These are phyloP conservation scores for Penicillium cataractarum DNA, from an alignment of 495 filamentous ascomycete genomes.

Conservation along the genomic window DNA sequence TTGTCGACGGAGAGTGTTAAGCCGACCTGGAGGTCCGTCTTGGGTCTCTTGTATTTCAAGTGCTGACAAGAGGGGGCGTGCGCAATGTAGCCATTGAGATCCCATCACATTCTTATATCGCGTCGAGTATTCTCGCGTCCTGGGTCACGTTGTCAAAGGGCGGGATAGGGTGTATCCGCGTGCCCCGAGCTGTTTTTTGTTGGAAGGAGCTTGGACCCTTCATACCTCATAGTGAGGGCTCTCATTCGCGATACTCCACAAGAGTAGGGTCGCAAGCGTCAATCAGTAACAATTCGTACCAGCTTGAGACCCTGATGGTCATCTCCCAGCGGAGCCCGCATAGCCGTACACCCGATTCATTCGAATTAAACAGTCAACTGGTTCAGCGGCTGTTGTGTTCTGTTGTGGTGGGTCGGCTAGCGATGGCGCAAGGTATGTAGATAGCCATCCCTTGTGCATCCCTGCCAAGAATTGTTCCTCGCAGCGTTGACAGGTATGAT, in stretches of 20 bases:
- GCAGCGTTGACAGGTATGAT: not conserved
- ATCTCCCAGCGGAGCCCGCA: not conserved
- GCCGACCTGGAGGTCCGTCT: not conserved
- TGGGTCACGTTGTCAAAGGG: conserved; percentile 1
- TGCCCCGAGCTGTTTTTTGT: not conserved
- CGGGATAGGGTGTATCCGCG: not conserved
- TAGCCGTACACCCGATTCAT: too few species aligned
- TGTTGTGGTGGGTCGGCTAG: not conserved
- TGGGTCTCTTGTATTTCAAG: not conserved
- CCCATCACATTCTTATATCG: conserved; percentile 6
- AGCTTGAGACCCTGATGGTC: not conserved
- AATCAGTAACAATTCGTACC: not conserved
- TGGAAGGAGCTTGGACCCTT: not conserved
- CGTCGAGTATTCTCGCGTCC: conserved; percentile 2
- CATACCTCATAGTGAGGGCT: not conserved
- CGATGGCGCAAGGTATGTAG: conserved; percentile 1
- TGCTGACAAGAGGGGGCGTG: not conserved
- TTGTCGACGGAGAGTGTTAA: not conserved
- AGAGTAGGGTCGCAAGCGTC: not conserved
- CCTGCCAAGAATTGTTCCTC: conserved; percentile 1
- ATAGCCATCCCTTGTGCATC: conserved; percentile 8
- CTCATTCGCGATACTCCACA: not conserved
- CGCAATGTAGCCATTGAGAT: not conserved
- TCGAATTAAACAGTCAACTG: too few species aligned
- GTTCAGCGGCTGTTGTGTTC: too few species aligned